Evolutionary conservation across 768 basidiomycete genomes (phyloP).

Genomic region (Pulveroboletus frians): DNA sequence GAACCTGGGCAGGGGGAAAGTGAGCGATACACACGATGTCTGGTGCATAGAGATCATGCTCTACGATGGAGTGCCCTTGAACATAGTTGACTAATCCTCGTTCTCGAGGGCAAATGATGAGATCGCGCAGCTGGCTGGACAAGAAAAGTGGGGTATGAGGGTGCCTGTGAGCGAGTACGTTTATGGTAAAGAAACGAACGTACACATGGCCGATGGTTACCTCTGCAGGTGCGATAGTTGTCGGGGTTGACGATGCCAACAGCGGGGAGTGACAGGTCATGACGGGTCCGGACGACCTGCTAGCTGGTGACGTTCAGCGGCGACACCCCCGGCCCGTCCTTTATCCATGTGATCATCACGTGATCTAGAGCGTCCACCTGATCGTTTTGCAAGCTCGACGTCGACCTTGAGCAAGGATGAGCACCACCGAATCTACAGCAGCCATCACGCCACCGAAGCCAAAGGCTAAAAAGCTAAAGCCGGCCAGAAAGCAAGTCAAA

Average conservation of each 20-base stretch:
- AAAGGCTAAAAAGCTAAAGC: conserved; percentile 67
- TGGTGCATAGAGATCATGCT: conserved; percentile 51
- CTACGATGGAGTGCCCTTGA: conserved; percentile 47
- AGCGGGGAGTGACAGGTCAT: conserved; percentile 48
- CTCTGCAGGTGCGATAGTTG: conserved; percentile 36
- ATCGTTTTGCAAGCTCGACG: neutral
- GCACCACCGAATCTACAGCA: conserved; percentile 23
- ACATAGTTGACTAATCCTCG: conserved; percentile 63
- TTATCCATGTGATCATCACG: conserved; percentile 21
- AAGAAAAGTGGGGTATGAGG: conserved; percentile 8
- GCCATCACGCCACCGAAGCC: conserved; percentile 15
- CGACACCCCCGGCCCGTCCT: conserved; percentile 14
- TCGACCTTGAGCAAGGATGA: conserved; percentile 25
- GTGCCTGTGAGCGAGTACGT: neutral
- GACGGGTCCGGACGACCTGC: neutral
- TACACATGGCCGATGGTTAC: conserved; percentile 64
- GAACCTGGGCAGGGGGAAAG: conserved; percentile 11
- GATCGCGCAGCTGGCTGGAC: conserved; percentile 69
- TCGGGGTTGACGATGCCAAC: conserved; percentile 41
- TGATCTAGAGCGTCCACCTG: conserved; percentile 6
- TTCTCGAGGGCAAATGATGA: conserved; percentile 68
- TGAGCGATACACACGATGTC: conserved; percentile 37
- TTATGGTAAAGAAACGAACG: conserved; percentile 20
- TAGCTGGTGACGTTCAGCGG: conserved; percentile 10
- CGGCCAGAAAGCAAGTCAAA: conserved; percentile 92